Conservation (phyloP, 2,329 filamentous ascomycete species). For the Cryphonectria carpinicola region DNA sequence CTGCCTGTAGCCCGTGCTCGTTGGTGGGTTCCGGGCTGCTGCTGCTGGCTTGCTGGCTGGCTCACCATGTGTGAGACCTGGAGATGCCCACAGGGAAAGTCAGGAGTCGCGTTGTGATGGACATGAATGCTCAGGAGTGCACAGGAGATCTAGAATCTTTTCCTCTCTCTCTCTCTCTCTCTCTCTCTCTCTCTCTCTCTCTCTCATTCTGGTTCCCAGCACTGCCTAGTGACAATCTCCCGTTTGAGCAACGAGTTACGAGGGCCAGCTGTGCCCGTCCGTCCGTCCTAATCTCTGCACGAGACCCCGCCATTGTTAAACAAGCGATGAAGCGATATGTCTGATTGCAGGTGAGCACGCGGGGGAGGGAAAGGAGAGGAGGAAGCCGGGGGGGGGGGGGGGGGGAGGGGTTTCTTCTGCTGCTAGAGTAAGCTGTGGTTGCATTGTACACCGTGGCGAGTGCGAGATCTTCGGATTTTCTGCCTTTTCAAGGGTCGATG, state of each 20-base stretch:
- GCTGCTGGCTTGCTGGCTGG: not conserved
- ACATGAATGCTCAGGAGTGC: not conserved
- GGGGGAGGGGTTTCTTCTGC: not conserved
- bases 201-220: not conserved
- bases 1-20: not conserved
- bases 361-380: not conserved
- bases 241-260: not conserved
- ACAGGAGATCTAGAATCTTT: not conserved
- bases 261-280: not conserved
- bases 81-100: not conserved
- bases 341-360: conserved; percentile 21
- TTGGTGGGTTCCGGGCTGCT: not conserved
- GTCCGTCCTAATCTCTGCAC: not conserved
- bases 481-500: not conserved
- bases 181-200: not conserved
- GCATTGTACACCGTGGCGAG: not conserved
- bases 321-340: conserved; percentile 11
- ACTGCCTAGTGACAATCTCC: not conserved
- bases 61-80: not conserved
- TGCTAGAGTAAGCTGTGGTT: not conserved
- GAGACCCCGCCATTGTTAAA: conserved; percentile 16
- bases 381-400: no score
- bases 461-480: not conserved
- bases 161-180: no score
- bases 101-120: not conserved